phyloP scores from a whole-genome alignment of 2,329 filamentous ascomycete genomes.

The Calonectria crousiana region DNA sequence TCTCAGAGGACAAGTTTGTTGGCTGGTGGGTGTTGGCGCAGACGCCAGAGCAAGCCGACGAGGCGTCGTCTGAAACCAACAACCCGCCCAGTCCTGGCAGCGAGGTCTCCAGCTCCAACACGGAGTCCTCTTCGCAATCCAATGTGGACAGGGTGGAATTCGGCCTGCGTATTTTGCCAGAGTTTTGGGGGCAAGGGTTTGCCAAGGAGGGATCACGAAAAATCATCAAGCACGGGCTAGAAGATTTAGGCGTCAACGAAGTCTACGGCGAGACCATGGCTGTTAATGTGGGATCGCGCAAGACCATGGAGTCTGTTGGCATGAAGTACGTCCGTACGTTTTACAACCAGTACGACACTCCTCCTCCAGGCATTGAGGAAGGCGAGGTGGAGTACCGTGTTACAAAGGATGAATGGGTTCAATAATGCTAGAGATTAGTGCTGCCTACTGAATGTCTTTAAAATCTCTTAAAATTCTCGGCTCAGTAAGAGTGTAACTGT shows the following conservation, averaged over 20 bases:
- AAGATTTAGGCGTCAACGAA: conserved; percentile 41
- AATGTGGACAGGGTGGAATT: conserved; percentile 39
- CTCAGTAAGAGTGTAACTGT: no score
- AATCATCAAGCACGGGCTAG: conserved; percentile 45
- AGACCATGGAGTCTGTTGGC: conserved; percentile 34
- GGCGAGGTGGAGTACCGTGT: conserved; percentile 44
- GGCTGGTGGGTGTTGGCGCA: conserved; percentile 47
- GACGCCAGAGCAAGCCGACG: conserved; percentile 22
- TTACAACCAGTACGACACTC: conserved; percentile 41
- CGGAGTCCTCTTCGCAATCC: not conserved
- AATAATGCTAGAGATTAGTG: no score
- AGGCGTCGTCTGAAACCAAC: not conserved
- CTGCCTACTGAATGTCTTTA: no score
- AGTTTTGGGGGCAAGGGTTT: conserved; percentile 46
- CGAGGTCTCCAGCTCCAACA: not conserved
- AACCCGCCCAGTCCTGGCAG: not conserved
- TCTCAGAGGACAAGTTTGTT: conserved; percentile 42
- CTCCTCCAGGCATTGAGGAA: conserved; percentile 41
- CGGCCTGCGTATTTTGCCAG: conserved; percentile 44
- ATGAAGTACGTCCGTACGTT: conserved; percentile 39
- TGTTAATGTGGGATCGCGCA: conserved; percentile 45
- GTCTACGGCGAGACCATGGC: conserved; percentile 47
- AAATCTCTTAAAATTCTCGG: no score
- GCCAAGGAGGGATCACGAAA: conserved; percentile 47
- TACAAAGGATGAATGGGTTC: conserved; percentile 37